Conservation (phyloP, 2,329 filamentous ascomycete species). For the Alternaria hordeiaustralica region DNA sequence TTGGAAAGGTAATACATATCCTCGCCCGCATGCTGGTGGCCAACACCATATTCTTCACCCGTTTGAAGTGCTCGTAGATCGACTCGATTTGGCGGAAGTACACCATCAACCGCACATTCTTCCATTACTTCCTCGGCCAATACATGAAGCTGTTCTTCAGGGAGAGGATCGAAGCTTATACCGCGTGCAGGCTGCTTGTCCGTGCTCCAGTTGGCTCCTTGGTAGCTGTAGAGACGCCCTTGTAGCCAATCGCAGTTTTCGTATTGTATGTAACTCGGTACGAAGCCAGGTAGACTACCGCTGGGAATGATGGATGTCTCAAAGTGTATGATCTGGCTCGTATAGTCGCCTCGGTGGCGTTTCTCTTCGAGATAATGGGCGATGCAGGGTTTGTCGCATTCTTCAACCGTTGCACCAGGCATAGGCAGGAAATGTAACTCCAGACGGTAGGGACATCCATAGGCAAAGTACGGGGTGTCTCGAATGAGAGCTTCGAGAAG, state of each 20-base stretch:
- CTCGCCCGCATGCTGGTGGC: neutral
- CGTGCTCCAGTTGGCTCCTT: neutral
- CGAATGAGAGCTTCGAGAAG: conserved; percentile 11
- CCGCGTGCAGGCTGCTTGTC: neutral
- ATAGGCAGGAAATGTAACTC: neutral
- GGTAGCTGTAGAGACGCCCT: neutral
- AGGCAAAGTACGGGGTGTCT: conserved; percentile 2
- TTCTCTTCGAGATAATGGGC: neutral
- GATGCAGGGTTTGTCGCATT: neutral
- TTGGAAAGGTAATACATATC: neutral
- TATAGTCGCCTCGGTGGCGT: neutral
- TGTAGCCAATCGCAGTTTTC: neutral
- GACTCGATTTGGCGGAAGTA: neutral
- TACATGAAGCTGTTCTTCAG: neutral
- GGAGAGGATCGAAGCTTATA: neutral
- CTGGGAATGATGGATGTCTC: neutral
- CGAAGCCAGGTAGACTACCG: neutral
- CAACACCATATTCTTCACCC: neutral
- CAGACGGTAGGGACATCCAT: neutral
- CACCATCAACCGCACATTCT: neutral
- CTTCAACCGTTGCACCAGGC: neutral
- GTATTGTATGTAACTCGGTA: neutral
- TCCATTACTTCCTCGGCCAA: neutral
- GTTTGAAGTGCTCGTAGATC: neutral
- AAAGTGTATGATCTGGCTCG: neutral